Evolutionary conservation across 129 eudicot genomes (phyloP).

Genomic region (Mikania micrantha): DNA sequence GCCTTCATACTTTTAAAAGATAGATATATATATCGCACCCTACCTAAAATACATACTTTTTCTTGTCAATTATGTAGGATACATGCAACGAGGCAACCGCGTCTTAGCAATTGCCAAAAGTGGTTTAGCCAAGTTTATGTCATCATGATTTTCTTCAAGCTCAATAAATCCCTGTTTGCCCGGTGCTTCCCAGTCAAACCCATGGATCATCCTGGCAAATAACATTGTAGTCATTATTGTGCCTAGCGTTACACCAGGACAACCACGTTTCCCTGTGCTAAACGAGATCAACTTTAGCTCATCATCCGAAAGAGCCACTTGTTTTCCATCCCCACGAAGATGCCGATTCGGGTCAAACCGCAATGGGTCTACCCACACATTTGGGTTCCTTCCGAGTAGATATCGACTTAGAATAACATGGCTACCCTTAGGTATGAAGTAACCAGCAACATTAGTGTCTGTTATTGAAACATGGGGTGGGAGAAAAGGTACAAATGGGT

Average conservation of each 20-base stretch:
- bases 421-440: slow-evolving; percentile 32
- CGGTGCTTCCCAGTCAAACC: not conserved
- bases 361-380: slow-evolving; percentile 23
- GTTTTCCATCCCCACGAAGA: not conserved
- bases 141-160: not conserved
- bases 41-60: no score
- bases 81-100: not conserved
- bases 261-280: slow-evolving; percentile 24
- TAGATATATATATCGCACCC: no score
- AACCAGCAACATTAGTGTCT: slow-evolving; percentile 11
- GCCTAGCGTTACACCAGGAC: slow-evolving; percentile 20
- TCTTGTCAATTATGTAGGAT: not conserved
- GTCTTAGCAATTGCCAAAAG: not conserved
- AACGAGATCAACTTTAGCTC: slow-evolving; percentile 19
- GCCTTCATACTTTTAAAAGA: no score
- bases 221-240: not conserved
- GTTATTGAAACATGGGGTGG: slow-evolving; percentile 14
- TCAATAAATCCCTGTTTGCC: not conserved
- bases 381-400: slow-evolving; percentile 17
- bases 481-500: slow-evolving; percentile 16
- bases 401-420: slow-evolving; percentile 14
- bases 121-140: not conserved
- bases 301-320: slow-evolving; percentile 13
- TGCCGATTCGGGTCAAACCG: slow-evolving; percentile 26
- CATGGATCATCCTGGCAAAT: not conserved